These are phyloP conservation scores for Aspergillus sp. DNA, from an alignment of 2,329 filamentous ascomycete genomes.

Conservation along the genomic window DNA sequence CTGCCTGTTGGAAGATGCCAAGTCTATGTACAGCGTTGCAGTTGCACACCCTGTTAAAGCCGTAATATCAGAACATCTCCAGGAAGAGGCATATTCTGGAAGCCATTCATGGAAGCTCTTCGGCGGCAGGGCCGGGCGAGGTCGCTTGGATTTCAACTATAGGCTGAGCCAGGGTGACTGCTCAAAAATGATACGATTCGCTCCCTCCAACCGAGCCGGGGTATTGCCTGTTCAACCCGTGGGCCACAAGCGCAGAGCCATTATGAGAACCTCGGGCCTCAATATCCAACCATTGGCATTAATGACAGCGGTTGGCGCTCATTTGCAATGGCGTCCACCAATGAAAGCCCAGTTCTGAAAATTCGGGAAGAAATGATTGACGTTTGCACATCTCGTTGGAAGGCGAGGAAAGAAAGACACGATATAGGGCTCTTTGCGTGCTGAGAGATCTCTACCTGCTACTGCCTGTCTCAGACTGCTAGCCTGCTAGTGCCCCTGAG, in stretches of 20 bases:
- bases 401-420: not conserved
- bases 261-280: not conserved
- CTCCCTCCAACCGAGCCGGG: not conserved
- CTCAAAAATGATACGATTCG: not conserved
- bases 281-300: slow-evolving; percentile 1
- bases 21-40: not conserved
- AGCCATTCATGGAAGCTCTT: slow-evolving; percentile 5
- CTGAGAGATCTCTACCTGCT: slow-evolving; percentile 10
- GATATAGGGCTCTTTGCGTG: not conserved
- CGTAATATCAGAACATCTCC: not conserved
- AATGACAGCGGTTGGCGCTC: not conserved
- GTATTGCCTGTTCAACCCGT: not conserved
- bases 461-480: slow-evolving; percentile 6
- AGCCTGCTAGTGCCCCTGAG: slow-evolving; percentile 9
- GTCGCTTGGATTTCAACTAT: not conserved
- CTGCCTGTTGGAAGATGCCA: too few species aligned
- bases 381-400: slow-evolving; percentile 1
- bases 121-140: not conserved
- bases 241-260: not conserved
- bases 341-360: slow-evolving; percentile 10
- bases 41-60: not conserved
- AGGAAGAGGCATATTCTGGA: slow-evolving; percentile 2
- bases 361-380: slow-evolving; percentile 1
- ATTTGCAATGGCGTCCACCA: slow-evolving; percentile 5
- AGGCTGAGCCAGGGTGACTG: not conserved